A percentile compares a stretch with the other conserved stretches of the same genome.
Evolutionary conservation across 2,329 filamentous ascomycete species (phyloP).

Genomic region (Aspergillus caelatus): DNA sequence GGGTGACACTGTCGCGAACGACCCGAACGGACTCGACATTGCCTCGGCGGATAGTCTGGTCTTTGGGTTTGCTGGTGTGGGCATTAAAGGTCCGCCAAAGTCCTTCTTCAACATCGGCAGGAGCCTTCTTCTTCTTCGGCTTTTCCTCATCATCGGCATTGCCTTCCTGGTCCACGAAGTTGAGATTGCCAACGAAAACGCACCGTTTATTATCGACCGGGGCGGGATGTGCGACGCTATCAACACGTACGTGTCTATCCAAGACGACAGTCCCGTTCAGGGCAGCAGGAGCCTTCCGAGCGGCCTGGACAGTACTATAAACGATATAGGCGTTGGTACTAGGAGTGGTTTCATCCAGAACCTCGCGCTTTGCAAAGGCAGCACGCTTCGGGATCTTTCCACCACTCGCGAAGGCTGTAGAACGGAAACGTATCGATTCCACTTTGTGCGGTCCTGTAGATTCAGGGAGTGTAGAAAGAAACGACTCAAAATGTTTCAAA

Average conservation of each 20-base stretch:
- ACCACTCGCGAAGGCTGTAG: constrained; percentile 75
- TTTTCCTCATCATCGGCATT: constrained; percentile 63
- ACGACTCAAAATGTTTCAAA: constrained; percentile 75
- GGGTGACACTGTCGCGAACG: constrained; percentile 82
- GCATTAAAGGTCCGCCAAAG: constrained; percentile 49
- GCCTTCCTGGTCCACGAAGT: constrained; percentile 91
- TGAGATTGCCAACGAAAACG: constrained; percentile 94
- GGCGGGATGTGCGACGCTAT: constrained; percentile 85
- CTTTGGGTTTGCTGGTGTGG: constrained; percentile 33
- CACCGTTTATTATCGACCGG: constrained; percentile 83
- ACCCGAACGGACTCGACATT: constrained; percentile 92
- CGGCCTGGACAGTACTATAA: constrained; percentile 74
- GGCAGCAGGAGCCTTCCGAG: constrained; percentile 71
- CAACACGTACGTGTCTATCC: constrained; percentile 84
- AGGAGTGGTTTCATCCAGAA: constrained; percentile 89
- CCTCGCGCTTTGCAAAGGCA: constrained; percentile 85
- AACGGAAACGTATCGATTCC: constrained; percentile 92
- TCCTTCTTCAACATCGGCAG: constrained; percentile 89
- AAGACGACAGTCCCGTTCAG: constrained; percentile 86
- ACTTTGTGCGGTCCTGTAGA: constrained; percentile 67
- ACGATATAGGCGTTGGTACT: constrained; percentile 95
- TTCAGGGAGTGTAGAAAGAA: constrained; percentile 59
- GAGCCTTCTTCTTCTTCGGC: constrained; percentile 71
- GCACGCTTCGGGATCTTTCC: constrained; percentile 84
- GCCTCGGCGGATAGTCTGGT: constrained; percentile 59